Base-by-base conservation (phyloP, 2,329 filamentous ascomycete species). In the Trichoderma harzianum region DNA sequence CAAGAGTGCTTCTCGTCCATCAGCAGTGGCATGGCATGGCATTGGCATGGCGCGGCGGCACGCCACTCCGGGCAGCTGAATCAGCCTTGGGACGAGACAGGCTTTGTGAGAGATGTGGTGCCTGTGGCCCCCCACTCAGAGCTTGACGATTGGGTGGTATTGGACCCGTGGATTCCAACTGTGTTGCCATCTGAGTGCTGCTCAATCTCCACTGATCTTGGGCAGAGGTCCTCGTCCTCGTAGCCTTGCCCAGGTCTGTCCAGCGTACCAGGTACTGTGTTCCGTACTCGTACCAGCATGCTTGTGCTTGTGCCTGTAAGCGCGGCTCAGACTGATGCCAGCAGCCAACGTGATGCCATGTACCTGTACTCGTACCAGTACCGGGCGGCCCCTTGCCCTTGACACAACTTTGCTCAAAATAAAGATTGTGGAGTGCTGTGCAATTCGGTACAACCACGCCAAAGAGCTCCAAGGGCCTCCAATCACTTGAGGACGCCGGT, bases 201-300 rank as follows among this genome's bases (percentile, higher is more conserved):
- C 71, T 68, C 72, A 75, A 75, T 75, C 71, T 76, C 76, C 75
- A 75, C 75, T 57, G 36, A 21, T 39, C 47, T 73, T 53, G 47
- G 11, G 47, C 63, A 65, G 39, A 43, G 39, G 39, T n/a, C 39
- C 7, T 39, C 34, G 62, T 57, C 65, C 58, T 21, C 21, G 71
- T 36, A 61, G 71, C 70, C 64, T 69, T 57, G 70, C 51, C 34
- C 57, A 16, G 30, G 61, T 5, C n/a, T 65, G 26, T 34, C 47
- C 28, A 7, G 10, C 32, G 66, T 61, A 61, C 66, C 66, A 16
- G 16, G 64, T 51, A 47, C 43, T 28, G 66, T 47, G 39, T 36
- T 36, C 66, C 55, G 36, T 61, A 14, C 18, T 69, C 39, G 66
- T 5, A 69, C 39, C 32, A 43, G 55, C 28, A 47, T 28, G 24